phyloP scores from a whole-genome alignment of 176 grass and related monocot genomes.

The Chloris gayana region DNA sequence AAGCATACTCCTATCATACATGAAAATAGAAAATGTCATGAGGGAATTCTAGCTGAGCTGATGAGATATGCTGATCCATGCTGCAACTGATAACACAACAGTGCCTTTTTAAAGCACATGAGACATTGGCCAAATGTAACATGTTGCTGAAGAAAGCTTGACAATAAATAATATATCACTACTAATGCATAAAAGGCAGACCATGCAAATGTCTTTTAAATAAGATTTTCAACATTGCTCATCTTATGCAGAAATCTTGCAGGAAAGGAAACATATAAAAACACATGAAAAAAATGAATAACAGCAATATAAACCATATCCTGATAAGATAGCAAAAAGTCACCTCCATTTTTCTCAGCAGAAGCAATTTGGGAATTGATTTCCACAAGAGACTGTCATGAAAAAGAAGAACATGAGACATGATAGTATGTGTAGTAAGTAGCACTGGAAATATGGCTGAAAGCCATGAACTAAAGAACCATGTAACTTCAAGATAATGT shows the following conservation, averaged over 20 bases:
- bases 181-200: background rate
- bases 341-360: constrained; percentile 93
- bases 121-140: constrained; percentile 12
- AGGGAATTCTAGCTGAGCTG: constrained; percentile 14
- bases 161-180: constrained; percentile 3
- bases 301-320: constrained; percentile 24
- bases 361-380: constrained; percentile 84
- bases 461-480: constrained; percentile 2
- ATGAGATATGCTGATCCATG: background rate
- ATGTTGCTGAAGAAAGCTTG: constrained; percentile 4
- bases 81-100: background rate
- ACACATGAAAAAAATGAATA: constrained; percentile 10
- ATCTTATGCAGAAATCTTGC: background rate
- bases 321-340: constrained; percentile 45
- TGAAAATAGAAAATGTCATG: constrained; percentile 37
- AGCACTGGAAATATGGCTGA: constrained; percentile 4
- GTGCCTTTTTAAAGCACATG: background rate
- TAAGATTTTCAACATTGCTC: constrained; percentile 13
- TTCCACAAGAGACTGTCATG: constrained; percentile 72
- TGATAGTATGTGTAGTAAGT: constrained; percentile 21
- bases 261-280: constrained; percentile 11
- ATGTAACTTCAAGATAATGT: constrained; percentile 27
- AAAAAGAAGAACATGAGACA: constrained; percentile 32
- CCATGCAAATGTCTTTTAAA: background rate
- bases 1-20: constrained; percentile 84